Percentiles rank a stretch among this genome's conserved stretches.
Evolutionary conservation across 2,329 filamentous ascomycete species (phyloP).

Genomic region (Trichoderma sp.): DNA sequence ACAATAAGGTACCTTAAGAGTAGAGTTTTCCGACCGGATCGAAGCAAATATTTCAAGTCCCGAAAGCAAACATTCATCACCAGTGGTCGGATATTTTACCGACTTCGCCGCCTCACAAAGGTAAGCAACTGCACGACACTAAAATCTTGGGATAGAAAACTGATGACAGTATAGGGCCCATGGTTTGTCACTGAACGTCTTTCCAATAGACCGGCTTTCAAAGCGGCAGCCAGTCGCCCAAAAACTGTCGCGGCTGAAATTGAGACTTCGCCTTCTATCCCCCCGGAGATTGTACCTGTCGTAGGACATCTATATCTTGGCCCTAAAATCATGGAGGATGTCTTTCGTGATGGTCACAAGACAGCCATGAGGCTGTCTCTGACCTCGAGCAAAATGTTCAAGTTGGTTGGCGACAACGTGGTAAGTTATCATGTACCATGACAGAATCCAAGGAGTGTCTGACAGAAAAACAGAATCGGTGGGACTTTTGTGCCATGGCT

Average conservation of each 20-base stretch:
- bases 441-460: not conserved
- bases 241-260: not conserved
- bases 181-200: not conserved
- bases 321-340: constrained; percentile 16
- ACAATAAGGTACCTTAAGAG: not conserved
- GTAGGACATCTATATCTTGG: constrained; percentile 22
- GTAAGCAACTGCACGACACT: not conserved
- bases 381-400: constrained; percentile 26
- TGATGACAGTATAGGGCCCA: not conserved
- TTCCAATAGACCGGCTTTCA: not conserved
- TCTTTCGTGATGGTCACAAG: constrained; percentile 28
- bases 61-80: not conserved
- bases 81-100: not conserved
- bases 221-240: not conserved
- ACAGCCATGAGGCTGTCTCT: constrained; percentile 25
- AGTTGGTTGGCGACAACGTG: constrained; percentile 25
- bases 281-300: not conserved
- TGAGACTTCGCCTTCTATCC: not conserved
- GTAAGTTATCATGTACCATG: constrained; percentile 22
- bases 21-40: not conserved
- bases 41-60: not conserved
- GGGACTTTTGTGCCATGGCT: constrained; percentile 25
- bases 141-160: not conserved
- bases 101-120: not conserved
- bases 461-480: constrained; percentile 27